Evolutionary conservation across 1,284 basidiomycete genomes (phyloP).

Genomic region (Flammula alnicola): DNA sequence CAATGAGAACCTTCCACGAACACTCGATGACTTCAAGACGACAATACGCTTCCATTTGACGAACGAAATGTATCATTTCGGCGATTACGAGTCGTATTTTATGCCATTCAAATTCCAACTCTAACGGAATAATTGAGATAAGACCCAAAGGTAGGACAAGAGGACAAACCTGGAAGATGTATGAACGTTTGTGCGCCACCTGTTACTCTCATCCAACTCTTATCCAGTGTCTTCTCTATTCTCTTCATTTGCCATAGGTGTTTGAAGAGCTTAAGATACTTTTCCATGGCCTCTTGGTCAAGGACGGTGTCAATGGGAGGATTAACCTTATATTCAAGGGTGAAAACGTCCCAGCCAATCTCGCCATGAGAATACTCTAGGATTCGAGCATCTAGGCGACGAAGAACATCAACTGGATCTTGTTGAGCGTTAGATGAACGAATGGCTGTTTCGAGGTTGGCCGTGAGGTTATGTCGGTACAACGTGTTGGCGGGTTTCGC

Average conservation of each 20-base stretch:
- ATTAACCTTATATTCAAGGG: slow-evolving; percentile 96
- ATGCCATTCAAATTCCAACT: slow-evolving; percentile 85
- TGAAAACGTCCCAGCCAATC: slow-evolving; percentile 98
- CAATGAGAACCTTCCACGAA: slow-evolving; percentile 87
- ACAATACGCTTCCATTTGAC: slow-evolving; percentile 93
- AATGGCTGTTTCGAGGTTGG: slow-evolving; percentile 94
- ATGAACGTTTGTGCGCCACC: slow-evolving; percentile 82
- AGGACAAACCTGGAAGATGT: slow-evolving; percentile 66
- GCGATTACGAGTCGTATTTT: slow-evolving; percentile 84
- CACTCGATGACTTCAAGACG: slow-evolving; percentile 98
- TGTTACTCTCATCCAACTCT: slow-evolving; percentile 86
- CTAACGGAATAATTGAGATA: slow-evolving; percentile 47
- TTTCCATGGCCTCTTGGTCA: slow-evolving; percentile 86
- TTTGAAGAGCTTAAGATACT: slow-evolving; percentile 91
- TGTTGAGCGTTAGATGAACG: slow-evolving; percentile 93
- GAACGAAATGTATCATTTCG: slow-evolving; percentile 98
- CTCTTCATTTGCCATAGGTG: slow-evolving; percentile 97
- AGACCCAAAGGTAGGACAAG: not conserved
- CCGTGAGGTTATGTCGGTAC: slow-evolving; percentile 95
- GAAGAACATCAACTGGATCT: slow-evolving; percentile 85
- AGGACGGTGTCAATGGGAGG: slow-evolving; percentile 96
- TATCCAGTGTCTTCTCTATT: slow-evolving; percentile 80
- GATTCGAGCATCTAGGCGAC: slow-evolving; percentile 94
- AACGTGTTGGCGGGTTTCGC: slow-evolving; percentile 90
- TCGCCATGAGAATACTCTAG: slow-evolving; percentile 95